Evolutionary conservation across 345 rosid species (phyloP).

Genomic region (Salix brachista): DNA sequence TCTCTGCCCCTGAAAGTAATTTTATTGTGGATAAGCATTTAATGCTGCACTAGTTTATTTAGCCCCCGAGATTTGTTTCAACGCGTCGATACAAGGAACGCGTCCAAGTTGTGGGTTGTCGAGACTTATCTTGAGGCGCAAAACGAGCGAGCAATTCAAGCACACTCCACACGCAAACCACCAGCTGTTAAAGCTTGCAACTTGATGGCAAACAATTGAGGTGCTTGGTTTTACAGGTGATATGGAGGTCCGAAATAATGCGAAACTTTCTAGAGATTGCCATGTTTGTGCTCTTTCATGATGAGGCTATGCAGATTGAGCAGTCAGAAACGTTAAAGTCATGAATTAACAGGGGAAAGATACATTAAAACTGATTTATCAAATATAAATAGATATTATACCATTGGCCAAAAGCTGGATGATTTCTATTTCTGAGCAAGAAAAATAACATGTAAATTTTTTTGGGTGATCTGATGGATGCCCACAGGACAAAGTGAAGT

Average conservation of each 20-base stretch:
- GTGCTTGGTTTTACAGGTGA: not conserved
- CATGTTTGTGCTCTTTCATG: not conserved
- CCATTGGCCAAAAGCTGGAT: not conserved
- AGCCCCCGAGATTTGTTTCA: not conserved
- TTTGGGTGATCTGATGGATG: constrained; percentile 14
- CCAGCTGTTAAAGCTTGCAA: not conserved
- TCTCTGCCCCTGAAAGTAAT: not conserved
- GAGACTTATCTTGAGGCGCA: not conserved
- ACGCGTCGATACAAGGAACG: not conserved
- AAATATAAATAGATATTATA: not conserved
- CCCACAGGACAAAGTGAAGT: constrained; percentile 6
- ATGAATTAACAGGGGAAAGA: not conserved
- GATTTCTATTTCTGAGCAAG: constrained; percentile 12
- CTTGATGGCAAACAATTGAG: not conserved
- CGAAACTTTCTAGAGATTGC: not conserved
- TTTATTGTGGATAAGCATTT: not conserved
- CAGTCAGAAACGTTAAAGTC: not conserved
- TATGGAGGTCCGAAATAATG: not conserved
- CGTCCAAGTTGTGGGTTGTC: not conserved
- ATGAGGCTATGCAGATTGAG: not conserved
- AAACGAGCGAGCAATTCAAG: not conserved
- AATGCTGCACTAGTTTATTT: not conserved
- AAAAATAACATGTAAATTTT: constrained; percentile 2
- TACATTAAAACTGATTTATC: not conserved
- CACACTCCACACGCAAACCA: not conserved